Evolutionary conservation across 352 stramenopile species (phyloP).

Genomic region (Phytophthora palmivora): DNA sequence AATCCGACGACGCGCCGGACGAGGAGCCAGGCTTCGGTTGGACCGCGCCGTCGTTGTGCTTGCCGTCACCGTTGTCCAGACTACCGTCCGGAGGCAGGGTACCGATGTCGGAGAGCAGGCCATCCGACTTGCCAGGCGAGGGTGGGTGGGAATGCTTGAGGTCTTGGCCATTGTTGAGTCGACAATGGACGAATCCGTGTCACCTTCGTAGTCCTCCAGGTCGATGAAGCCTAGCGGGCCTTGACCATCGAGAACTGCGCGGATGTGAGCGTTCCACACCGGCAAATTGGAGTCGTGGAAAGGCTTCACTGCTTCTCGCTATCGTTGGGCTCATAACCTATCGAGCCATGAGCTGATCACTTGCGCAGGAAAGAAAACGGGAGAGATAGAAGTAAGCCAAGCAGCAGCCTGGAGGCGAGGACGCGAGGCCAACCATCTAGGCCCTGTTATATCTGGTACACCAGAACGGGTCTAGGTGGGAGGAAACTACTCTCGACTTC

Average conservation of each 20-base stretch:
- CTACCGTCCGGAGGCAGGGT: neutral
- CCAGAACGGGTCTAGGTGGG: no score
- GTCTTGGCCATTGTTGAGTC: no score
- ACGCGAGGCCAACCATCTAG: no score
- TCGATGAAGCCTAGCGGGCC: constrained; percentile 16
- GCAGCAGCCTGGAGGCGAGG: no score
- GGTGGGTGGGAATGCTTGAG: neutral
- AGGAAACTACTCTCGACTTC: no score
- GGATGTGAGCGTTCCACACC: constrained; percentile 10
- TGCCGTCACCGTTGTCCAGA: neutral
- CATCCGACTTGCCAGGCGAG: neutral
- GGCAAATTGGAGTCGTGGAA: constrained; percentile 23
- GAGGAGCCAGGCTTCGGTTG: no score
- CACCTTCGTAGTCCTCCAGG: constrained; percentile 11
- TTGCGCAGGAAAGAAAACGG: no score
- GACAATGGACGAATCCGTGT: neutral
- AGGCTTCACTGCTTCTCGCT: constrained; percentile 4
- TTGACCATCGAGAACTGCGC: constrained; percentile 17
- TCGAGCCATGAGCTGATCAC: no score
- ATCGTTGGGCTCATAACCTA: constrained; percentile 18
- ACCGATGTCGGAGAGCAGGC: constrained; percentile 1
- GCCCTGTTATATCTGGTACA: no score
- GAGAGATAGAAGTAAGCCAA: no score
- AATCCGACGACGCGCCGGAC: neutral
- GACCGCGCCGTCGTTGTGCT: neutral